Evolutionary conservation across 257 asterid genomes (phyloP).

Genomic region (Solanum etuberosum): DNA sequence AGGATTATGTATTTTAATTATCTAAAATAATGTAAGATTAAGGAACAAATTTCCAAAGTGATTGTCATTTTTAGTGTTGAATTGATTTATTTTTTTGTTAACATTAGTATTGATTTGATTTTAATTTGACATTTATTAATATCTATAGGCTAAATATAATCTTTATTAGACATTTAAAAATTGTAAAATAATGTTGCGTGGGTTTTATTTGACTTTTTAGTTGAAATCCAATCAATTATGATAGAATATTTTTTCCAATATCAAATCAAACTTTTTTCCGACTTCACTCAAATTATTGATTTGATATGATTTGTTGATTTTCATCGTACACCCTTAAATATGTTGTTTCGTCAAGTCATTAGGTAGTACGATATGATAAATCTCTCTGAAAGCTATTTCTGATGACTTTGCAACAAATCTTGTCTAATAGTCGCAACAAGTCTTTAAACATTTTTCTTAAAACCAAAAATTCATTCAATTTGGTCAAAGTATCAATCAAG

Average conservation of each 20-base stretch:
- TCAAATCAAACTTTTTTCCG: no score
- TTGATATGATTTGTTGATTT: not conserved
- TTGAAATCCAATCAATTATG: no score
- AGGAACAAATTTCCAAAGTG: no score
- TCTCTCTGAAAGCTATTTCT: not conserved
- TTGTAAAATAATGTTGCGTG: accelerated
- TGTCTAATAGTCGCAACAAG: not conserved
- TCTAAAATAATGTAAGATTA: no score
- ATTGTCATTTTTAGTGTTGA: no score
- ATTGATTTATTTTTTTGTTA: no score
- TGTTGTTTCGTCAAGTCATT: not conserved
- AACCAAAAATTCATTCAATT: not conserved
- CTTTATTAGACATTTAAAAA: not conserved
- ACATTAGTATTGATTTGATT: no score
- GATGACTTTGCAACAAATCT: not conserved
- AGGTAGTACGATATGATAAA: not conserved
- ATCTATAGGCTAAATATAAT: no score
- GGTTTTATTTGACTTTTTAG: no score
- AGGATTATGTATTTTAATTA: not conserved
- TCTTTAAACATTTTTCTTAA: not conserved
- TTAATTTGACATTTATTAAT: not conserved
- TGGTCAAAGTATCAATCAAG: not conserved
- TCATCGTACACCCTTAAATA: not conserved
- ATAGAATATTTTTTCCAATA: no score
- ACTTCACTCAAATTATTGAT: not conserved